A percentile compares a stretch with the other conserved stretches of the same genome.
Conservation (phyloP, 2,329 filamentous ascomycete species). For the Eutypella sp. region DNA sequence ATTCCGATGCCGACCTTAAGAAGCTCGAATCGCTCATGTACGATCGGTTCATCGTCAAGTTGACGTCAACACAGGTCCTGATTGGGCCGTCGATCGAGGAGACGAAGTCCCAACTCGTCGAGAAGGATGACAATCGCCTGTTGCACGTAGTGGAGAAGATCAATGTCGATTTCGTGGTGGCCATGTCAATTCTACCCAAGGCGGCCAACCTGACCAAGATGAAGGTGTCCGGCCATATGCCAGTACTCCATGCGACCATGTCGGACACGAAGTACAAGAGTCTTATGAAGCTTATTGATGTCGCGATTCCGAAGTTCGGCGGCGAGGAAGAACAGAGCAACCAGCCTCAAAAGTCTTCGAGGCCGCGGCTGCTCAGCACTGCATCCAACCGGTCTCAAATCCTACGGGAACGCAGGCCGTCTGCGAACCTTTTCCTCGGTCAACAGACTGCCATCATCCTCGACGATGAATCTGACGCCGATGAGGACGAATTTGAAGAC, state of each 20-base stretch:
- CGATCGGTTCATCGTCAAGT: slow-evolving; percentile 88
- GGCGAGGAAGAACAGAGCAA: slow-evolving; percentile 34
- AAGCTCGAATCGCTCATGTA: slow-evolving; percentile 92
- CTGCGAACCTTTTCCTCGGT: slow-evolving; percentile 66
- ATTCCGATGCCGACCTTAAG: slow-evolving; percentile 84
- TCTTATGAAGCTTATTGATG: slow-evolving; percentile 92
- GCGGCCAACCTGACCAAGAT: slow-evolving; percentile 89
- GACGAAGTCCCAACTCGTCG: slow-evolving; percentile 74
- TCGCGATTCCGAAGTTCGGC: slow-evolving; percentile 82
- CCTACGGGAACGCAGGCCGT: slow-evolving; percentile 49
- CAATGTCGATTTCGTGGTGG: slow-evolving; percentile 95
- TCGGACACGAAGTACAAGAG: slow-evolving; percentile 97
- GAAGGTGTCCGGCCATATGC: slow-evolving; percentile 84
- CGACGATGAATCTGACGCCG: slow-evolving; percentile 65
- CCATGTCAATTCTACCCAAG: slow-evolving; percentile 94
- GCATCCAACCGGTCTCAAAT: slow-evolving; percentile 40
- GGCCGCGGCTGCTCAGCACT: slow-evolving; percentile 42
- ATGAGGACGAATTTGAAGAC: slow-evolving; percentile 63
- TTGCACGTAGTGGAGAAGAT: slow-evolving; percentile 94
- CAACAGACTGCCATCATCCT: slow-evolving; percentile 73
- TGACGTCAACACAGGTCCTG: slow-evolving; percentile 90
- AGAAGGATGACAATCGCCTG: slow-evolving; percentile 61
- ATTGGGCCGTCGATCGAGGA: slow-evolving; percentile 91
- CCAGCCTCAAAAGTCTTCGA: slow-evolving; percentile 26
- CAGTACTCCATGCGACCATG: slow-evolving; percentile 83